These are phyloP conservation scores for Plantago ovata DNA, from an alignment of 257 asterid genomes.

Conservation along the genomic window DNA sequence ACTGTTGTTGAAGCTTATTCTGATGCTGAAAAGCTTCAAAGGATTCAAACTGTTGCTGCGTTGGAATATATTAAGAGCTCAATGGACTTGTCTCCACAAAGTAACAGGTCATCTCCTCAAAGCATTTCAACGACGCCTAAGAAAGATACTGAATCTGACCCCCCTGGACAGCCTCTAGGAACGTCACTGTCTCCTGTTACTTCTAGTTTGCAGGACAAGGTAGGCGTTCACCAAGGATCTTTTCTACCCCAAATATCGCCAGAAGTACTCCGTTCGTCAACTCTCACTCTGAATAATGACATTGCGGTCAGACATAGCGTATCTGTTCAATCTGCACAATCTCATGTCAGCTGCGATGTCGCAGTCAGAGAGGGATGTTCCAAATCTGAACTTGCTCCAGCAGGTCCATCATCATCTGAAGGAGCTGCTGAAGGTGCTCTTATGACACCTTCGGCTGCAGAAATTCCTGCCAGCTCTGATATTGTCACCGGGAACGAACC, in stretches of 20 bases:
- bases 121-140: constrained; percentile 32
- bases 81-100: constrained; percentile 23
- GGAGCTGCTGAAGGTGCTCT: constrained; percentile 24
- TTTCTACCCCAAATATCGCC: constrained; percentile 21
- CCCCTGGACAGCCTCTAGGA: constrained; percentile 22
- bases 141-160: constrained; percentile 30
- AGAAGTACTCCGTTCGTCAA: constrained; percentile 24
- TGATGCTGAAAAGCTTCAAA: constrained; percentile 36
- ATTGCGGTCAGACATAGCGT: constrained; percentile 14
- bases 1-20: constrained; percentile 37
- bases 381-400: constrained; percentile 20
- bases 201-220: constrained; percentile 35
- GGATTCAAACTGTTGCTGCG: constrained; percentile 32
- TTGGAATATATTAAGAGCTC: constrained; percentile 33
- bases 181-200: constrained; percentile 25
- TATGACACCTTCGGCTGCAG: constrained; percentile 1
- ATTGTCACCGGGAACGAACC: constrained; percentile 13
- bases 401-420: constrained; percentile 27
- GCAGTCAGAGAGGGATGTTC: constrained; percentile 17
- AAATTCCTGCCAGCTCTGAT: constrained; percentile 19
- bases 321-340: constrained; percentile 11
- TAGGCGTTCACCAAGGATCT: constrained; percentile 20
- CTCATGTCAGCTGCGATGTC: constrained; percentile 20
- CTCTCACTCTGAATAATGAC: constrained; percentile 24
- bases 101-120: constrained; percentile 25